Base-by-base conservation (phyloP, 768 basidiomycete genomes). In the Macrocybe gigantea region DNA sequence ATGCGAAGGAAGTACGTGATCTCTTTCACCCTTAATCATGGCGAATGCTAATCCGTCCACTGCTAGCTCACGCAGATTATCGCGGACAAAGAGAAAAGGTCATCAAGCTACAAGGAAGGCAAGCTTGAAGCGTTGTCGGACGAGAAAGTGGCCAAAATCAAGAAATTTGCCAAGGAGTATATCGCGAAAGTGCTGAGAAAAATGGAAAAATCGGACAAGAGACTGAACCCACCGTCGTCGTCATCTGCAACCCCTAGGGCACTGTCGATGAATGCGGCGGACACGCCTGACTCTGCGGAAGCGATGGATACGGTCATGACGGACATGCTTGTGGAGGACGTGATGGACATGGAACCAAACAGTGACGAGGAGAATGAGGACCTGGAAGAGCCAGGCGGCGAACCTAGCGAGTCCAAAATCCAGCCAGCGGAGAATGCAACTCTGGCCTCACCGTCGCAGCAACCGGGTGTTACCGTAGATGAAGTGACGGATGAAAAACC, bases 41-140 rank as follows among this genome's bases (percentile, higher is more conserved):
- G n/a, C 13, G 13, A 36, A 35, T 31, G 31, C 10, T 36, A 14
- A 33, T 29, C 29, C 31, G 34, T 31, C 45, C 31, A 49, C n/a
- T 51, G 14, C 10, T 58, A 96, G 94, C 72, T 96, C 51, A 93
- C 93, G 0, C 77, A 86, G 49, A 62, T 90, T 44, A 86, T 99
- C 48, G 76, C 84, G n/a, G 88, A 93, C 44, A 96, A 96, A 65
- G 95, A 99, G 73, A 95, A 95, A 66, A 95, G 93, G 63, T 88
- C 89, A 0, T 67, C 82, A 3, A 82, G 79, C 38, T 97, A 87
- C 60, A 77, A 74, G 48, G 82, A 86, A n/a, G 77, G 77, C 13
- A 77, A 78, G 45, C 74, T 95, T 10, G 88, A 92, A 2, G 36
- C 76, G 2, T 75, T 97, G 15, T 83, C 89, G 2, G 88, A 93